Conservation (phyloP, 2,329 filamentous ascomycete species). For the Xylariaceae sp. region DNA sequence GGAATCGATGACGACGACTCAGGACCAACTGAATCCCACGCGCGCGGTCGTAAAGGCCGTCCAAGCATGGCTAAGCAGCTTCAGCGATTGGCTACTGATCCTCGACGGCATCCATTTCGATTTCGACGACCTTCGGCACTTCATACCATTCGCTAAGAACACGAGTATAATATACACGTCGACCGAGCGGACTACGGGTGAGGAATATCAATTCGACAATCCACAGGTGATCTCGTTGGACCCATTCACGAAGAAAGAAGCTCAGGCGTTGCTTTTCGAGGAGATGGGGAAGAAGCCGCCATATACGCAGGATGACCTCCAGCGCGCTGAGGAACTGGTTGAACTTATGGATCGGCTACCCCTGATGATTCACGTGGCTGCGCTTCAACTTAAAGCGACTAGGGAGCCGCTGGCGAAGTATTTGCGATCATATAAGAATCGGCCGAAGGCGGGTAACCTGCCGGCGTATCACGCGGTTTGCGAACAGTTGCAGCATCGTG, state of each 20-base stretch:
- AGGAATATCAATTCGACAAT: constrained; percentile 54
- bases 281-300: constrained; percentile 56
- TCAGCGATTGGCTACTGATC: constrained; percentile 60
- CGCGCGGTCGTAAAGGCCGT: constrained; percentile 51
- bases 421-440: constrained; percentile 50
- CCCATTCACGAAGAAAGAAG: constrained; percentile 50
- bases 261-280: constrained; percentile 54
- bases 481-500: constrained; percentile 43
- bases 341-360: constrained; percentile 59
- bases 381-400: constrained; percentile 55
- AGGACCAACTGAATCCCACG: constrained; percentile 35
- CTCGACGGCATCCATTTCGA: constrained; percentile 63
- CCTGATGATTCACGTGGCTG: constrained; percentile 62
- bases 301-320: constrained; percentile 47
- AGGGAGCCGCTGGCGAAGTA: constrained; percentile 57
- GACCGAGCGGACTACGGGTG: constrained; percentile 51
- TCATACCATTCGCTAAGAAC: constrained; percentile 58
- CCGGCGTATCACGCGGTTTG: constrained; percentile 44
- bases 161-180: constrained; percentile 66
- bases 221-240: constrained; percentile 52
- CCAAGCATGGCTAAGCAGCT: constrained; percentile 54
- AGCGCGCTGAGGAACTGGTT: constrained; percentile 56
- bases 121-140: constrained; percentile 49
- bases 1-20: constrained; percentile 33
- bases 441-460: constrained; percentile 48